Percentiles rank a stretch among this genome's conserved stretches.
These are phyloP conservation scores for Rhizopus stolonifer DNA, from an alignment of 371 early-diverging fungal genomes.

Conservation along the genomic window DNA sequence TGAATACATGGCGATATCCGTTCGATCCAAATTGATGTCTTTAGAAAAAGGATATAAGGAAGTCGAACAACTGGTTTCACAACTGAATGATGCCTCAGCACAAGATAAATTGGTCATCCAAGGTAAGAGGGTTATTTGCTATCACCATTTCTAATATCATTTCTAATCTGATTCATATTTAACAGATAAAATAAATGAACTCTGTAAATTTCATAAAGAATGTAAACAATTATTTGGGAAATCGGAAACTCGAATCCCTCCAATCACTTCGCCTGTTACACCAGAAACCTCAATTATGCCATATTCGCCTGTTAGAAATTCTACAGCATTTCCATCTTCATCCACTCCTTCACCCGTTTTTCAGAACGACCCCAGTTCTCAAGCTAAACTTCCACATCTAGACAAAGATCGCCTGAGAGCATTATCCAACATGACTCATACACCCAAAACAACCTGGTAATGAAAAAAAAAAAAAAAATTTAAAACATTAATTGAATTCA, in stretches of 20 bases:
- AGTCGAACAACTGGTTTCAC: conserved; percentile 15
- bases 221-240: conserved; percentile 23
- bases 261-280: conserved; percentile 14
- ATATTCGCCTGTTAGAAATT: conserved; percentile 7
- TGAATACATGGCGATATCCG: conserved; percentile 28
- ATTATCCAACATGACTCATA: conserved; percentile 3
- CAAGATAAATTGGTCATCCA: conserved; percentile 16
- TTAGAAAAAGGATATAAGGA: conserved; percentile 19
- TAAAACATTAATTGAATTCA: neutral
- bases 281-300: conserved; percentile 5
- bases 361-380: neutral
- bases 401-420: conserved; percentile 14
- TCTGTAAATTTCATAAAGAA: conserved; percentile 24
- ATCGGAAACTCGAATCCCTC: neutral
- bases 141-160: neutral
- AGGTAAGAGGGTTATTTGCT: conserved; percentile 16
- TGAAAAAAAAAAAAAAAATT: neutral
- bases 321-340: conserved; percentile 1
- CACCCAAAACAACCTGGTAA: conserved; percentile 16
- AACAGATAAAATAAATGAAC: conserved; percentile 24
- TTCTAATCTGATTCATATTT: neutral
- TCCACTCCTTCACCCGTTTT: neutral
- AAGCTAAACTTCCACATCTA: conserved; percentile 7
- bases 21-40: conserved; percentile 24
- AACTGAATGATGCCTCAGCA: conserved; percentile 2